Conservation (phyloP, 2,329 filamentous ascomycete genomes). For the Epichloe hybrida region DNA sequence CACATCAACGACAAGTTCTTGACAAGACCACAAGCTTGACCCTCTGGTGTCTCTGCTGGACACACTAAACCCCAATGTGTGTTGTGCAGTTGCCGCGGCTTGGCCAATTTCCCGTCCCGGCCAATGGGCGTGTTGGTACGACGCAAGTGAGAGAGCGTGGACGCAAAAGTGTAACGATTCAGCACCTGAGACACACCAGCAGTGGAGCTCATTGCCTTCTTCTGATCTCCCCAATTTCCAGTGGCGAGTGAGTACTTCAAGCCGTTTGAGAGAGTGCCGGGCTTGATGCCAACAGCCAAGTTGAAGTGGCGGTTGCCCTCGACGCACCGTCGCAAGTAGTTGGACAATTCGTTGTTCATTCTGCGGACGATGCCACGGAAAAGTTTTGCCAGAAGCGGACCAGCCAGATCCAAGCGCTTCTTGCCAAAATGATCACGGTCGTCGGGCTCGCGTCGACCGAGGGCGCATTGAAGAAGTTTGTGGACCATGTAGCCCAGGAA, state of each 20-base stretch:
- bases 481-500: constrained; percentile 99
- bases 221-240: constrained; percentile 98
- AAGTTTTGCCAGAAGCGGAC: constrained; percentile 86
- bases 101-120: constrained; percentile 94
- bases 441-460: constrained; percentile 86
- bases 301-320: constrained; percentile 85
- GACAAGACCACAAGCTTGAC: constrained; percentile 93
- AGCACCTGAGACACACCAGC: constrained; percentile 96
- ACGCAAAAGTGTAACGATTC: constrained; percentile 95
- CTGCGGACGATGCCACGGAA: constrained; percentile 88
- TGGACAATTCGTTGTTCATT: constrained; percentile 80
- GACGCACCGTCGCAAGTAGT: constrained; percentile 83
- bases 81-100: constrained; percentile 94
- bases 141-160: constrained; percentile 89
- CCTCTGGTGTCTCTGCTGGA: constrained; percentile 93
- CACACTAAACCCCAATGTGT: constrained; percentile 98
- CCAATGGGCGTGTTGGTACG: constrained; percentile 97
- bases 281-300: constrained; percentile 79
- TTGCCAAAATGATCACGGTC: constrained; percentile 98
- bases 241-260: constrained; percentile 95
- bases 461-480: constrained; percentile 80
- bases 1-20: constrained; percentile 98
- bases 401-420: constrained; percentile 91
- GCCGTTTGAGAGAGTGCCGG: constrained; percentile 80
- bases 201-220: constrained; percentile 89